These are phyloP conservation scores for Knoxia roxburghii DNA, from an alignment of 257 asterid genomes.

Conservation along the genomic window DNA sequence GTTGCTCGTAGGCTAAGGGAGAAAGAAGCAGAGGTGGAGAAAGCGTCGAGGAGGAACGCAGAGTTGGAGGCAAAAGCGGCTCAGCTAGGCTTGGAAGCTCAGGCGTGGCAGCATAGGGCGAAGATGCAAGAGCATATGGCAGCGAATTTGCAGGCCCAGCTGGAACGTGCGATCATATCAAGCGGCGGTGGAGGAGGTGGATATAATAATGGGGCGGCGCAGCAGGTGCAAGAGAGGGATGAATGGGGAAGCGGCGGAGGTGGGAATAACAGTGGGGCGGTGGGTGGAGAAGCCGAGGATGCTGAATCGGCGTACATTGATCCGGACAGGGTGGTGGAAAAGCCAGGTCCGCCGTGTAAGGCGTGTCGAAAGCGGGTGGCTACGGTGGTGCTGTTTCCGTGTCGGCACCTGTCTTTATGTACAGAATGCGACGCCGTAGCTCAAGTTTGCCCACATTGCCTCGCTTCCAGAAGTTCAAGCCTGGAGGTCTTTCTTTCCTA, in stretches of 20 bases:
- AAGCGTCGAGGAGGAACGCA: constrained; percentile 32
- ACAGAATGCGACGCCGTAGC: constrained; percentile 33
- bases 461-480: constrained; percentile 33
- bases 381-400: constrained; percentile 40
- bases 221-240: constrained; percentile 22
- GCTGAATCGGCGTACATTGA: constrained; percentile 48
- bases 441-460: constrained; percentile 39
- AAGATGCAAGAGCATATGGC: constrained; percentile 35
- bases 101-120: constrained; percentile 42
- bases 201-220: constrained; percentile 10
- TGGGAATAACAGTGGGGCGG: constrained; percentile 9
- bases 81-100: constrained; percentile 34
- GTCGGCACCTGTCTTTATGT: constrained; percentile 43
- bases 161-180: constrained; percentile 31
- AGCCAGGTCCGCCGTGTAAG: constrained; percentile 33
- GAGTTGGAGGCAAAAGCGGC: constrained; percentile 35
- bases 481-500: constrained; percentile 33
- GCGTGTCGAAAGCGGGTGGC: constrained; percentile 36
- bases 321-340: constrained; percentile 39
- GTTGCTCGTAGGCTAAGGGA: constrained; percentile 31
- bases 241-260: constrained; percentile 15
- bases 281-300: constrained; percentile 37
- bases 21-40: constrained; percentile 36
- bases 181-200: constrained; percentile 18
- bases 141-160: constrained; percentile 37